A percentile compares a stretch with the other conserved stretches of the same genome.
phyloP scores from a whole-genome alignment of 331 rosid species.

The Erythrophleum ivorense region DNA sequence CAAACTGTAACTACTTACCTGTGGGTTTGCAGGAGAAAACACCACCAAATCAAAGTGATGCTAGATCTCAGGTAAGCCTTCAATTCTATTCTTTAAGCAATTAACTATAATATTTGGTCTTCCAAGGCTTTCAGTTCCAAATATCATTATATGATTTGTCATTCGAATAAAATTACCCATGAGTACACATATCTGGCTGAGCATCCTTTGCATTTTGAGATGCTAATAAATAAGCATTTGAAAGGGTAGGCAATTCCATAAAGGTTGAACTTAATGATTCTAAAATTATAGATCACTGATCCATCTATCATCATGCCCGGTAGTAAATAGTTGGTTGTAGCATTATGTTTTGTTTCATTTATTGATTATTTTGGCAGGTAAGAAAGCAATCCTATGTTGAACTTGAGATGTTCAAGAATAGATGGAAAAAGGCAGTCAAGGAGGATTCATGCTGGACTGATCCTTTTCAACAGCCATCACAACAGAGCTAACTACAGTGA shows the following conservation, averaged over 20 bases:
- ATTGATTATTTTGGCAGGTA: slow-evolving; percentile 39
- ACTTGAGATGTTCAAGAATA: slow-evolving; percentile 52
- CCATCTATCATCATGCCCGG: not conserved
- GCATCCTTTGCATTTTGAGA: not conserved
- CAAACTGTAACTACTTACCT: slow-evolving; percentile 4
- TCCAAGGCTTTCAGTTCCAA: not conserved
- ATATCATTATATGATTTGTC: not conserved
- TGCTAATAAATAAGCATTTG: not conserved
- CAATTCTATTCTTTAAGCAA: not conserved
- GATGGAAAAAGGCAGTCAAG: slow-evolving; percentile 51
- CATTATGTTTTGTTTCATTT: not conserved
- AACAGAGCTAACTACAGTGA: not conserved
- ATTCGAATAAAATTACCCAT: not conserved
- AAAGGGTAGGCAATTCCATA: not conserved
- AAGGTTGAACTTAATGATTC: not conserved
- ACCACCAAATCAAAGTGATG: slow-evolving; percentile 31
- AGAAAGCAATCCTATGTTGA: slow-evolving; percentile 50
- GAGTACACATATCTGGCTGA: not conserved
- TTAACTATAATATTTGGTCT: not conserved
- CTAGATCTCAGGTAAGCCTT: slow-evolving; percentile 47
- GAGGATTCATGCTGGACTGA: slow-evolving; percentile 52
- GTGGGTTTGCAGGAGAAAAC: slow-evolving; percentile 35
- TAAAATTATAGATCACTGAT: not conserved
- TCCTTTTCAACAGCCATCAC: slow-evolving; percentile 35
- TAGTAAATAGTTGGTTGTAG: not conserved